These are phyloP conservation scores for Pichia sp. DNA, from an alignment of 1,139 yeast species.

Conservation along the genomic window DNA sequence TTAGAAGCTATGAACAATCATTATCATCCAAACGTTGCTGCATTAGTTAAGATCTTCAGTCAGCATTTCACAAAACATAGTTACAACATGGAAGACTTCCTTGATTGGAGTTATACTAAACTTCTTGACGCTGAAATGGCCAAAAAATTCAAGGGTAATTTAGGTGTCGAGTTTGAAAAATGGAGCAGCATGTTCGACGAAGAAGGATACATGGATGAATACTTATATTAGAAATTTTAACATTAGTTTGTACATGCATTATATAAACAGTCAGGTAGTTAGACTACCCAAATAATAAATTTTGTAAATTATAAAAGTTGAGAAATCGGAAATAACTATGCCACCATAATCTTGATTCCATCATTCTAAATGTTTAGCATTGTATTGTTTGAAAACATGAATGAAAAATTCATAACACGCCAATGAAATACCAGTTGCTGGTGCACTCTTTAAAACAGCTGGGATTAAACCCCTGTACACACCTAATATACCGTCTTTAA, in stretches of 20 bases:
- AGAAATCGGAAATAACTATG: constrained; percentile 1
- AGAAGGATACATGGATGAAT: constrained; percentile 24
- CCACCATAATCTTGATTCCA: constrained; percentile 4
- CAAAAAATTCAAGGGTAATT: constrained; percentile 66
- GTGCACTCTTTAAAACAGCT: constrained; percentile 74
- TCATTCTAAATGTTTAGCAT: not conserved
- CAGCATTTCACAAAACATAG: constrained; percentile 89
- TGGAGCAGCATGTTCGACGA: constrained; percentile 43
- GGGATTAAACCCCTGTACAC: constrained; percentile 73
- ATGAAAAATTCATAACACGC: constrained; percentile 59
- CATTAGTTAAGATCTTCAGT: constrained; percentile 80
- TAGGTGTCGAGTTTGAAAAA: constrained; percentile 78
- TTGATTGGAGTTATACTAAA: constrained; percentile 85
- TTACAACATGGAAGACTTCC: constrained; percentile 89
- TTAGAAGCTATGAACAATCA: constrained; percentile 73
- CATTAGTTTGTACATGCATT: not conserved
- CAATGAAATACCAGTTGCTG: constrained; percentile 77
- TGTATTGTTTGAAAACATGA: constrained; percentile 8
- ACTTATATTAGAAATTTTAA: constrained; percentile 17
- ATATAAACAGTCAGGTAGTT: too few relatives aligned
- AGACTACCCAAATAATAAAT: too few relatives aligned
- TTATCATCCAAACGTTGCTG: constrained; percentile 94
- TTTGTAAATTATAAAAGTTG: not conserved
- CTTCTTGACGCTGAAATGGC: constrained; percentile 72
- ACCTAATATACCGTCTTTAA: constrained; percentile 60